These are phyloP conservation scores for Malassezia slooffiae DNA, from an alignment of 1,284 basidiomycete genomes.

Conservation along the genomic window DNA sequence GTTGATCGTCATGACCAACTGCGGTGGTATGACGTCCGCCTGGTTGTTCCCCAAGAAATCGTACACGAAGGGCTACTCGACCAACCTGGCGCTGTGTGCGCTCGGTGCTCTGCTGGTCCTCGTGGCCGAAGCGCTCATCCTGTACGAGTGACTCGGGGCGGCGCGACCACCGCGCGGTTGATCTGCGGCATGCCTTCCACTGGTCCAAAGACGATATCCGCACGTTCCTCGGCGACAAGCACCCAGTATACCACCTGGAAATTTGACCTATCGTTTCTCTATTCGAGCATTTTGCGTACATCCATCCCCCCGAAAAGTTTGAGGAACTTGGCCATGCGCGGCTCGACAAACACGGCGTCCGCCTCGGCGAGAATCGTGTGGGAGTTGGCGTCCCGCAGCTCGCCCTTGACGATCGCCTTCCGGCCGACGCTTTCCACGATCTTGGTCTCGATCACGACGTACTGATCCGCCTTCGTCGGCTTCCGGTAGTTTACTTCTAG, in stretches of 20 bases:
- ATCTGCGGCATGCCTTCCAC: constrained; percentile 16
- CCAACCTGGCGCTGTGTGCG: constrained; percentile 24
- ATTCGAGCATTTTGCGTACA: constrained; percentile 7
- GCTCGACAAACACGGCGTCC: constrained; percentile 66
- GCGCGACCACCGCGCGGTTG: constrained; percentile 22
- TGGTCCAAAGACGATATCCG: constrained; percentile 27
- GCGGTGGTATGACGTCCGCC: constrained; percentile 24
- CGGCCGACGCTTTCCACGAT: constrained; percentile 61
- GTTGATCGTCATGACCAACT: constrained; percentile 32
- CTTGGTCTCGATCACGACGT: constrained; percentile 58
- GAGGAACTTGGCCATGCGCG: constrained; percentile 62
- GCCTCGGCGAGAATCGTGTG: constrained; percentile 66
- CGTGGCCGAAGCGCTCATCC: constrained; percentile 23
- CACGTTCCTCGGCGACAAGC: constrained; percentile 32
- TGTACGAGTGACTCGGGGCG: constrained; percentile 26
- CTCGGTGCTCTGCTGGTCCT: constrained; percentile 20
- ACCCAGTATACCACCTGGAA: constrained; percentile 25
- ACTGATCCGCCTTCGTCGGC: constrained; percentile 45
- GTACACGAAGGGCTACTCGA: constrained; percentile 23
- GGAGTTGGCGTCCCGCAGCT: constrained; percentile 66
- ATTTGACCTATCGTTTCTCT: constrained; percentile 1
- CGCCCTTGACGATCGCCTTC: constrained; percentile 62
- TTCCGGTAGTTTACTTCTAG: constrained; percentile 46
- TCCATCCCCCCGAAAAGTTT: constrained; percentile 10
- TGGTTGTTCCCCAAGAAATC: constrained; percentile 27